Conservation (phyloP, 192 early-diverging fungal species). For the Coemansia sp. region DNA sequence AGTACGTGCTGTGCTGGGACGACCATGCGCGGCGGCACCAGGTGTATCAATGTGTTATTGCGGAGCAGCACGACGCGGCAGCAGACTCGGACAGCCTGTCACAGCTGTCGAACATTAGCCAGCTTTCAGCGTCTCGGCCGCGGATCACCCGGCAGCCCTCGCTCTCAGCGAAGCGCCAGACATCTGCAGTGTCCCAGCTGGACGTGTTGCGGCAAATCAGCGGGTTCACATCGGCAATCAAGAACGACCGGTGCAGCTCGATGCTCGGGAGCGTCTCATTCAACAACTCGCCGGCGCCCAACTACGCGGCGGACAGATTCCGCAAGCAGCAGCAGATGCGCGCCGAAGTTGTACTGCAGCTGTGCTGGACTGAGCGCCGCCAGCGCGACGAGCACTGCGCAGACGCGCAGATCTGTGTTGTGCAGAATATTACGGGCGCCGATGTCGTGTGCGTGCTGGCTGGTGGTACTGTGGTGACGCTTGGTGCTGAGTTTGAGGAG, state of each 20-base stretch:
- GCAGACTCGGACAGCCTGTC: slow-evolving; percentile 7
- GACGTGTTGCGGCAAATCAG: too few species aligned
- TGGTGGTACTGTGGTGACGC: slow-evolving; percentile 15
- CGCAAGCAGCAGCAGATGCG: slow-evolving; percentile 45
- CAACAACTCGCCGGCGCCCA: slow-evolving; percentile 44
- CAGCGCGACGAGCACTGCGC: slow-evolving; percentile 7
- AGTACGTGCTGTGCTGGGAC: slow-evolving; percentile 51
- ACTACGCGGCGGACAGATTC: slow-evolving; percentile 38
- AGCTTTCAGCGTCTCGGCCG: slow-evolving; percentile 26
- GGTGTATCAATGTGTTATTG: slow-evolving; percentile 31
- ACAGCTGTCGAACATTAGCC: slow-evolving; percentile 2
- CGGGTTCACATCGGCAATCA: slow-evolving; percentile 26
- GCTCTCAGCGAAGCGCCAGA: slow-evolving; percentile 40
- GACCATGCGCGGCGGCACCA: slow-evolving; percentile 15
- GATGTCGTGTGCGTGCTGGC: slow-evolving; percentile 35
- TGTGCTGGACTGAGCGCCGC: slow-evolving; percentile 34
- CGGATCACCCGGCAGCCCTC: slow-evolving; percentile 34
- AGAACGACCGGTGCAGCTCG: slow-evolving; percentile 40
- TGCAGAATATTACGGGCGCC: slow-evolving; percentile 22
- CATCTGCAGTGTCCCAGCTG: slow-evolving; percentile 18
- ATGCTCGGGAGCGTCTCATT: slow-evolving; percentile 43
- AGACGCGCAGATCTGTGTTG: slow-evolving; percentile 23
- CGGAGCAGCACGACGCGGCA: slow-evolving; percentile 4
- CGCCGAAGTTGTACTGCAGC: slow-evolving; percentile 33
- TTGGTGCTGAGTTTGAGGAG: slow-evolving; percentile 26